These are phyloP conservation scores for Parachaetomium inaequale DNA, from an alignment of 495 filamentous ascomycete species.

Conservation along the genomic window DNA sequence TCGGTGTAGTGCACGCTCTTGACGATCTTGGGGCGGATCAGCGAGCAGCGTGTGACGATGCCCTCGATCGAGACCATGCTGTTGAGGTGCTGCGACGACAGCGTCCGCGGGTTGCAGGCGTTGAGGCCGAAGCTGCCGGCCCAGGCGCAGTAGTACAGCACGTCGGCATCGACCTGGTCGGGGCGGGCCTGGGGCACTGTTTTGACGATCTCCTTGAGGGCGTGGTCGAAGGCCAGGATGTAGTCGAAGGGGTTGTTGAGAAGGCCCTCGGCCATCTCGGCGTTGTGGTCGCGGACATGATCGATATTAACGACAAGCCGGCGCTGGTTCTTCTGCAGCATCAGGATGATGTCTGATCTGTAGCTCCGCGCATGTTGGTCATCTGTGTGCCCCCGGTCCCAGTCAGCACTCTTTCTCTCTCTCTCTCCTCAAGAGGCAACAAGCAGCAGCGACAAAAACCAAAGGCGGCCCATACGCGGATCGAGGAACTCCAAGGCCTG, in stretches of 20 bases:
- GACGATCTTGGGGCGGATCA: constrained; percentile 93
- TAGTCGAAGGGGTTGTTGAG: constrained; percentile 85
- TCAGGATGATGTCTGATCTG: constrained; percentile 81
- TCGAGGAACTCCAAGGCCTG: constrained; percentile 81
- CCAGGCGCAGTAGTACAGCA: constrained; percentile 88
- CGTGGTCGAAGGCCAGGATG: constrained; percentile 78
- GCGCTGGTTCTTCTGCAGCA: constrained; percentile 83
- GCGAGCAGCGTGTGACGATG: constrained; percentile 92
- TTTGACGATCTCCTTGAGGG: constrained; percentile 81
- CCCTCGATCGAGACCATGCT: constrained; percentile 96
- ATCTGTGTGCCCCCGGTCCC: constrained; percentile 41
- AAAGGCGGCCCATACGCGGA: constrained; percentile 57
- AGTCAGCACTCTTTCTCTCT: constrained; percentile 4
- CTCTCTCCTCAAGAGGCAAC: background rate
- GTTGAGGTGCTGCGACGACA: constrained; percentile 85
- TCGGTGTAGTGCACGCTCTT: constrained; percentile 97
- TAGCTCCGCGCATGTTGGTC: constrained; percentile 66
- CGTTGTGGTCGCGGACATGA: constrained; percentile 85
- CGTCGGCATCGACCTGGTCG: constrained; percentile 50
- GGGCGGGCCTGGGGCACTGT: constrained; percentile 60
- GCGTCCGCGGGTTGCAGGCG: constrained; percentile 88
- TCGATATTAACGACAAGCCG: constrained; percentile 85
- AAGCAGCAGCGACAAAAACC: background rate
- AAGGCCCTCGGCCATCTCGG: constrained; percentile 84
- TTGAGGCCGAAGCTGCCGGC: constrained; percentile 93